Evolutionary conservation across 257 asterid species (phyloP).

Genomic region (Ilex asprella): DNA sequence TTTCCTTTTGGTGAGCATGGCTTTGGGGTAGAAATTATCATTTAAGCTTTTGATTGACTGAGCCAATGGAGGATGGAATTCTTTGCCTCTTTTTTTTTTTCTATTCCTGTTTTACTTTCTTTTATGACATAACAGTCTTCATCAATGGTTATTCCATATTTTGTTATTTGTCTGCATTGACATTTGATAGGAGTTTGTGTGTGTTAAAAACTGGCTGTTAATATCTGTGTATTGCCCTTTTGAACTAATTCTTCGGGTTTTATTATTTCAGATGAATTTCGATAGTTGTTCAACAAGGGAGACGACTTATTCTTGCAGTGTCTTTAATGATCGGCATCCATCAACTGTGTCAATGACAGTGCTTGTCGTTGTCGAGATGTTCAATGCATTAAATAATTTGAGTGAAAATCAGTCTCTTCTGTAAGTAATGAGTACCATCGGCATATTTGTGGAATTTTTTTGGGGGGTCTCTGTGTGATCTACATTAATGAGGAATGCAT

Average conservation of each 20-base stretch:
- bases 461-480: no score
- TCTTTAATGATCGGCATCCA: conserved; percentile 84
- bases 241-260: conserved; percentile 7
- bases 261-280: conserved; percentile 63
- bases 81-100: no score
- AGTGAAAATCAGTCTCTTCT: conserved; percentile 96
- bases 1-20: no score
- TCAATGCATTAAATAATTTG: conserved; percentile 95
- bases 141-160: neutral
- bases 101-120: no score
- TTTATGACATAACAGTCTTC: no score
- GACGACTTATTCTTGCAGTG: conserved; percentile 65
- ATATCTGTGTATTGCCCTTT: neutral
- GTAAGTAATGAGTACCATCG: conserved; percentile 42
- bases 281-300: conserved; percentile 92
- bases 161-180: neutral
- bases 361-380: conserved; percentile 98
- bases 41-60: no score
- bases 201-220: neutral
- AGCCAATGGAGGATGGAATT: no score
- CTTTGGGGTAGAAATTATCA: no score
- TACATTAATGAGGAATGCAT: no score
- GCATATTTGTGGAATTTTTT: neutral
- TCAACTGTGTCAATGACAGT: conserved; percentile 98
- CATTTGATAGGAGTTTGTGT: neutral